A percentile compares a stretch with the other conserved stretches of the same genome.
Evolutionary conservation across 2,329 filamentous ascomycete genomes (phyloP).

Genomic region (Colletotrichum lini): DNA sequence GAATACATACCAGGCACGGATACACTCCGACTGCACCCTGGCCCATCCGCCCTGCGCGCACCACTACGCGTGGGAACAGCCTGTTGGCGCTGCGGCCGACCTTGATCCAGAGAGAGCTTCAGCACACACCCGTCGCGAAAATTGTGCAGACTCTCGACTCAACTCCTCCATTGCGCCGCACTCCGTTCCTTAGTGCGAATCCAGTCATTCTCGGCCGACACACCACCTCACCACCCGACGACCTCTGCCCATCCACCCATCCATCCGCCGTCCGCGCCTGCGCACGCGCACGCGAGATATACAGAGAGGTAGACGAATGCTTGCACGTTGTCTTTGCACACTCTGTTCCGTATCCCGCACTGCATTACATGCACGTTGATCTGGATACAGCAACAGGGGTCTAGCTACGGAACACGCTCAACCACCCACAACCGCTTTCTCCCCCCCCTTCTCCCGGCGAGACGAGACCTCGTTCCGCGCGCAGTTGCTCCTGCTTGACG

Average conservation of each 20-base stretch:
- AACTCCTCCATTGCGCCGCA: slow-evolving; percentile 5
- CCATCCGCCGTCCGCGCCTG: neutral
- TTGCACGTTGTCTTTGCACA: slow-evolving; percentile 1
- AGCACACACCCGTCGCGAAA: slow-evolving; percentile 31
- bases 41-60: slow-evolving; percentile 37
- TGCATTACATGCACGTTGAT: slow-evolving; percentile 3
- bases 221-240: slow-evolving; percentile 23
- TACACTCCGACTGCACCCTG: slow-evolving; percentile 32
- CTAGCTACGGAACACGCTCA: slow-evolving; percentile 5
- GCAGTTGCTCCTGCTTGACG: slow-evolving; percentile 24
- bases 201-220: slow-evolving; percentile 36
- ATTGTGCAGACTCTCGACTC: slow-evolving; percentile 20
- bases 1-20: neutral
- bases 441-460: slow-evolving; percentile 33
- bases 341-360: no score
- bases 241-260: neutral
- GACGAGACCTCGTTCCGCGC: slow-evolving; percentile 32
- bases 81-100: slow-evolving; percentile 24
- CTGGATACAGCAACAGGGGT: slow-evolving; percentile 18
- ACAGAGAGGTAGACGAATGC: neutral
- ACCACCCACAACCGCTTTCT: slow-evolving; percentile 31
- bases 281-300: neutral
- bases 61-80: slow-evolving; percentile 38
- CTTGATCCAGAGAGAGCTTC: slow-evolving; percentile 23
- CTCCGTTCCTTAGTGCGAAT: slow-evolving; percentile 16